Evolutionary conservation across 257 asterid species (phyloP), one percentile per base, ranked within the genome.

Genomic region (Solanum clarkiae): DNA sequence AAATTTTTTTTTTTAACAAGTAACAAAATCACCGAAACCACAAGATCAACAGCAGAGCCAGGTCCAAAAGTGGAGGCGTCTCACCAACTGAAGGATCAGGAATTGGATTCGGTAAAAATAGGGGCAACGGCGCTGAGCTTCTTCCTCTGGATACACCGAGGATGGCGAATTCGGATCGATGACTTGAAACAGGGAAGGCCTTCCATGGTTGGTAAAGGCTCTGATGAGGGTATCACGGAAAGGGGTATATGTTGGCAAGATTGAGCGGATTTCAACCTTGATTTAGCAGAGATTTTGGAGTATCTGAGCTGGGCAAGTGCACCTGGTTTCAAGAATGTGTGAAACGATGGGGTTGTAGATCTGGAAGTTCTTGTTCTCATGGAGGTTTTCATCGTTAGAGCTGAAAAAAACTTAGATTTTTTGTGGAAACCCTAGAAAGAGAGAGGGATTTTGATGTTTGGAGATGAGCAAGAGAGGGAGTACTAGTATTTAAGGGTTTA

Each of bases 251-350:
- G 87, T 80, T 92, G 94, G 82, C 82, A 68, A 47, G 91, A 71
- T 80, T 84, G 86, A 17, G 88, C 89, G 7, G 85, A 88, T 81
- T 87, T 87, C 82, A 91, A 83, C 45, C 89, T 91, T 51, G 95
- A 92, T 89, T 92, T 92, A 9, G 94, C 97, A 1, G 92, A 88
- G 83, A 92, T 93, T 74, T 92, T 94, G 40, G 97, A 91, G 91
- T 92, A 91, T 55, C 97, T 68, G 87, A 94, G 85, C 66, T 93
- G 93, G 18, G 98, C 97, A 44, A 94, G 91, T 10, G 97, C 97
- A 71, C 98, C 98, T 6, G 98, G 98, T 88, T 93, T 93, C 80
- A 94, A 90, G 84, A 88, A 94, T 54, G 93, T 91, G 89, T 88
- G 82, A 51, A 86, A 89, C 22, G 91, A 88, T 70, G 92, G 84